phyloP scores from a whole-genome alignment of 371 early-diverging fungal species.

The Syncephalastrum monosporum region DNA sequence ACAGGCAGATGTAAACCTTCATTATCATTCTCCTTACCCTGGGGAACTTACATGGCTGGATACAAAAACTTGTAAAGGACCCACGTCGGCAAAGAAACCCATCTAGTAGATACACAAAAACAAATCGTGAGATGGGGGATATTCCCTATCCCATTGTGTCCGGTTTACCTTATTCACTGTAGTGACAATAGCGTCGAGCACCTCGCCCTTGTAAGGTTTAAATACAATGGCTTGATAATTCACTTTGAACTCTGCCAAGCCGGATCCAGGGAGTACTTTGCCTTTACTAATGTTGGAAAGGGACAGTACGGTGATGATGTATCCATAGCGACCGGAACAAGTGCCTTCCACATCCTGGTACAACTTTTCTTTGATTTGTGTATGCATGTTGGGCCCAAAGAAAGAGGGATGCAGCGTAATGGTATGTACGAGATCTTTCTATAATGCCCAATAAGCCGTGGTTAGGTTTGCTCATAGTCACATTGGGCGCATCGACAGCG shows the following conservation, averaged over 20 bases:
- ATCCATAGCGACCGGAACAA: constrained; percentile 91
- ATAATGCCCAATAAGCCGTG: not conserved
- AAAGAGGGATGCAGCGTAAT: constrained; percentile 91
- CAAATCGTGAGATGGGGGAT: not conserved
- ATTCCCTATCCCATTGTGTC: not conserved
- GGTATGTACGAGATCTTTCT: constrained; percentile 86
- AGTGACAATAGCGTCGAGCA: constrained; percentile 94
- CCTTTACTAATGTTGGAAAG: constrained; percentile 79
- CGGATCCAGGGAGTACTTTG: constrained; percentile 83
- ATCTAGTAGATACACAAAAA: constrained; percentile 50
- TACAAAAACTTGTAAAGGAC: constrained; percentile 97
- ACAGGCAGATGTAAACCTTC: not conserved
- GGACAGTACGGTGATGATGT: constrained; percentile 89
- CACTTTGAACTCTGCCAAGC: constrained; percentile 92
- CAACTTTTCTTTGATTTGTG: constrained; percentile 75
- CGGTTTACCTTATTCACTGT: constrained; percentile 86
- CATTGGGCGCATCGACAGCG: too few species aligned
- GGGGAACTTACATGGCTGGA: constrained; percentile 75
- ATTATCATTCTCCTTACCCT: not conserved
- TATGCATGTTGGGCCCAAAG: constrained; percentile 85
- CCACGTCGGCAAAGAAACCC: constrained; percentile 97
- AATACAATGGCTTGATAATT: constrained; percentile 97
- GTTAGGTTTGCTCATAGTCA: too few species aligned
- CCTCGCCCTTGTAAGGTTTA: constrained; percentile 97
- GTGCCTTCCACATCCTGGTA: constrained; percentile 95